Evolutionary conservation across 176 grass and related monocot genomes (phyloP).

Genomic region (Dendrocalamus sinicus): DNA sequence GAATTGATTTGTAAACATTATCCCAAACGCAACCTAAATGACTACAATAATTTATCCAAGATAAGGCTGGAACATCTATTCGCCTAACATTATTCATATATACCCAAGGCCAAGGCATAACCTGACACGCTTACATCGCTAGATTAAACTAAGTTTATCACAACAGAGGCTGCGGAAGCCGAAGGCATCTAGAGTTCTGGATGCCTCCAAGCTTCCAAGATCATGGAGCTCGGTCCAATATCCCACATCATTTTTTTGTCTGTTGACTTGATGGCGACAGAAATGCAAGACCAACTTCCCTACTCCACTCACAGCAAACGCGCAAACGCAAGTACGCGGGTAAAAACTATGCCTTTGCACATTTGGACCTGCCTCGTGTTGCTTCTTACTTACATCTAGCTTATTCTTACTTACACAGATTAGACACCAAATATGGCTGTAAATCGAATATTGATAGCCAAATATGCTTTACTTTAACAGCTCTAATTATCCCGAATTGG

Average conservation of each 20-base stretch:
- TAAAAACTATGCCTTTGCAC: neutral
- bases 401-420: neutral
- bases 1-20: conserved; percentile 19
- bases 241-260: neutral
- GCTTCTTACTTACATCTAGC: neutral
- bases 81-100: neutral
- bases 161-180: neutral
- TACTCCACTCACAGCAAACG: conserved; percentile 9
- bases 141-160: conserved; percentile 10
- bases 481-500: neutral
- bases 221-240: neutral
- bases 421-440: neutral
- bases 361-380: no score
- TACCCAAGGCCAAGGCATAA: conserved; percentile 1
- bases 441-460: neutral
- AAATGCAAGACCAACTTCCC: conserved; percentile 20
- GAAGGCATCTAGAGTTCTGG: neutral
- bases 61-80: neutral
- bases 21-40: neutral
- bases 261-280: conserved; percentile 19
- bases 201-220: neutral
- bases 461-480: neutral
- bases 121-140: neutral
- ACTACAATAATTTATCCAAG: neutral
- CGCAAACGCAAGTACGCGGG: conserved; percentile 10